These are phyloP conservation scores for Fusarium floridanum DNA, from an alignment of 2,329 filamentous ascomycete genomes.

Conservation along the genomic window DNA sequence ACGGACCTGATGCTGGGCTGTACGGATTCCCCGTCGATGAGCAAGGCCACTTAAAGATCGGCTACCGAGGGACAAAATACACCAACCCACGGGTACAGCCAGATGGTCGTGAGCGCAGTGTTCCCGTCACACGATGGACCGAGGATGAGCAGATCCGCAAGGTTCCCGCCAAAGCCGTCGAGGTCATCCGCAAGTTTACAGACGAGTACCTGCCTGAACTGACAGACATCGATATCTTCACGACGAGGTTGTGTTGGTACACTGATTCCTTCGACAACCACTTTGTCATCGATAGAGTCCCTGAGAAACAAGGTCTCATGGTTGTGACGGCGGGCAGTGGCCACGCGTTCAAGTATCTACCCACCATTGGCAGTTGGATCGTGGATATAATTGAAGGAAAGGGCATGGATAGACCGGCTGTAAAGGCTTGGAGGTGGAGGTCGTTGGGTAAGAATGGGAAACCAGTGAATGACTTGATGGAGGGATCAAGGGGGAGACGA, in stretches of 20 bases:
- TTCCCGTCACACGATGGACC: constrained; percentile 55
- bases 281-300: constrained; percentile 50
- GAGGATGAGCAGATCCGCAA: constrained; percentile 32
- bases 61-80: constrained; percentile 63
- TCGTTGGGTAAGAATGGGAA: not conserved
- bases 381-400: constrained; percentile 52
- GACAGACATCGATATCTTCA: constrained; percentile 52
- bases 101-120: constrained; percentile 53
- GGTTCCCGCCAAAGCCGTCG: constrained; percentile 44
- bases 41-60: constrained; percentile 60
- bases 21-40: constrained; percentile 62
- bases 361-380: constrained; percentile 67
- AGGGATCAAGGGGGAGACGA: not conserved
- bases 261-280: constrained; percentile 50
- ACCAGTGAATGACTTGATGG: constrained; percentile 1
- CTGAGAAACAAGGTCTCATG: constrained; percentile 69
- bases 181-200: constrained; percentile 50
- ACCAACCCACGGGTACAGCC: constrained; percentile 55
- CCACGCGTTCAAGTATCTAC: constrained; percentile 63
- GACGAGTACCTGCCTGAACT: constrained; percentile 59
- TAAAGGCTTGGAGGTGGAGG: not conserved
- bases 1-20: constrained; percentile 52
- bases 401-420: not conserved
- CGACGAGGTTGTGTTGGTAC: constrained; percentile 47
- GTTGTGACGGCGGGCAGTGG: constrained; percentile 67